These are phyloP conservation scores for Botrytis hyacinthi DNA, from an alignment of 2,329 filamentous ascomycete species.

Conservation along the genomic window DNA sequence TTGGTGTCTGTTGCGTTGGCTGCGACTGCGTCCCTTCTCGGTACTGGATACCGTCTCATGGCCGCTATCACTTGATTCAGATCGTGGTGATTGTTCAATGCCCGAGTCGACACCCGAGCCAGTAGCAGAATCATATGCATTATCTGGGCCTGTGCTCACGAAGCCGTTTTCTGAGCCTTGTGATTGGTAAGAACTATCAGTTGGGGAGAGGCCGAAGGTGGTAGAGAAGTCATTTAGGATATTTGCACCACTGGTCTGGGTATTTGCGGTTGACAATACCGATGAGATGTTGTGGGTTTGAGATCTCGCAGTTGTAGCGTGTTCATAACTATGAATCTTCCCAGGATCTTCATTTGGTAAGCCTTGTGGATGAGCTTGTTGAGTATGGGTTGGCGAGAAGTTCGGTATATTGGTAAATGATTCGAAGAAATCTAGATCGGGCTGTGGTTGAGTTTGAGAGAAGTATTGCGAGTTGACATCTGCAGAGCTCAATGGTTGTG, in stretches of 20 bases:
- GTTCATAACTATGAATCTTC: slow-evolving; percentile 3
- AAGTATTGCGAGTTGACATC: slow-evolving; percentile 12
- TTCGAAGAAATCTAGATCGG: slow-evolving; percentile 9
- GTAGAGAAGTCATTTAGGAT: not conserved
- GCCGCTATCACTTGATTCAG: not conserved
- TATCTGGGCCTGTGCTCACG: not conserved
- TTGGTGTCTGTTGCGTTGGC: not conserved
- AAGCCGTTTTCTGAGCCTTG: not conserved
- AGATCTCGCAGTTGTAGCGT: not conserved
- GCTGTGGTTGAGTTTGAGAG: not conserved
- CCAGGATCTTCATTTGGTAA: slow-evolving; percentile 1
- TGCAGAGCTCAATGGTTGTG: slow-evolving; percentile 1
- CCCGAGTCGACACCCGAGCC: not conserved
- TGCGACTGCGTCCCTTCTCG: not conserved
- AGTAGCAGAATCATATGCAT: not conserved
- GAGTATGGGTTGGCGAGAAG: not conserved
- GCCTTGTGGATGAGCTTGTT: slow-evolving; percentile 11
- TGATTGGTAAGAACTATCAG: slow-evolving; percentile 7
- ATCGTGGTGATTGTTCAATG: not conserved
- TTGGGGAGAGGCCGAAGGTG: not conserved
- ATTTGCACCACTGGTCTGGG: not conserved
- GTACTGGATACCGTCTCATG: not conserved
- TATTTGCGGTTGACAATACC: not conserved
- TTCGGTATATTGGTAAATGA: not conserved
- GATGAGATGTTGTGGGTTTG: not conserved